Base-by-base conservation (phyloP, 345 rosid genomes). In the Heritiera littoralis region DNA sequence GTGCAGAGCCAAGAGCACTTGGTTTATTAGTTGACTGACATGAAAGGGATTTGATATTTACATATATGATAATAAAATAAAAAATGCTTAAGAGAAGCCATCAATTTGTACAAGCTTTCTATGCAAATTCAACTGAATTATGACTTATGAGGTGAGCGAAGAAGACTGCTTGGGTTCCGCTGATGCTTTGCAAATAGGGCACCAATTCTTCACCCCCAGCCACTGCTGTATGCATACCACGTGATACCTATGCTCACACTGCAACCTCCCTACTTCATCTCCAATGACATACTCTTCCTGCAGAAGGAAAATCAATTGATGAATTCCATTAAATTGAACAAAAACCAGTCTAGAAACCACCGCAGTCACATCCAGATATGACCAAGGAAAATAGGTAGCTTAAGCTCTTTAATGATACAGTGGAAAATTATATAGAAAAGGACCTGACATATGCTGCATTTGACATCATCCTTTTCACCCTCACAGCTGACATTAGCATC, bases 391-490 rank as follows among this genome's bases (percentile, higher is more conserved):
- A 46, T n/a, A 60, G 5, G n/a, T 56, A 60, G 67, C 54, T 12
- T 1, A 70, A 48, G 0, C 10, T 45, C 45, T 75, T 58, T 23
- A 11, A 15, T 59, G 32, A 72, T 30, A 55, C 10, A 30, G 54
- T 30, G 56, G 28, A 71, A 56, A 40, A 54, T 48, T 32, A 71
- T 1, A 63, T 4, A 58, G 54, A 65, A 52, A 80, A 74, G 30
- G 20, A 97, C 99, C 98, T 97, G 99, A 80, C 99, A 97, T 78
- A 97, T 85, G 67, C 96, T 93, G 92, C 99, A 97, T 83, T 90
- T 97, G 66, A 81, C 81, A 76, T 90, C 97, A 74, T 86, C 85
- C 66, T 86, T 84, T 75, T 81, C 83, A 52, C 76, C 80, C 56
- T 78, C 66, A 77, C 74, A 67, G 74, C 66, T 75, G 10, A 71